Evolutionary conservation across 1,284 basidiomycete species (phyloP).

Genomic region (Ustilago hordei): DNA sequence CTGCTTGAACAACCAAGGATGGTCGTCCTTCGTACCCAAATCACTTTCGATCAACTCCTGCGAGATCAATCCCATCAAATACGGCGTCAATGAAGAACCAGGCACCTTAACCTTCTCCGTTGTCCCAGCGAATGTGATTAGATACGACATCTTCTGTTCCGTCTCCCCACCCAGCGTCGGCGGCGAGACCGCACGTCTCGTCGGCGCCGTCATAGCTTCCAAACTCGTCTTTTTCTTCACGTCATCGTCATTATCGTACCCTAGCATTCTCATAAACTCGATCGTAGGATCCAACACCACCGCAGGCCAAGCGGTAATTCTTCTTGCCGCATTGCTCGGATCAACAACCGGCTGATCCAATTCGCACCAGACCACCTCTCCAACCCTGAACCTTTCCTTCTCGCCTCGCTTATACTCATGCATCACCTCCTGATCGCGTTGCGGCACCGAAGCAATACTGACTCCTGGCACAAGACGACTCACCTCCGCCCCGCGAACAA

Average conservation of each 20-base stretch:
- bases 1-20: conserved; percentile 39
- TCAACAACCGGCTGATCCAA: conserved; percentile 44
- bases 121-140: conserved; percentile 46
- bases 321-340: conserved; percentile 10
- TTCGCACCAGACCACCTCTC: conserved; percentile 50
- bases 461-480: conserved; percentile 42
- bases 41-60: conserved; percentile 20
- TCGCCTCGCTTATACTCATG: conserved; percentile 35
- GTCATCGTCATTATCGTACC: conserved; percentile 11
- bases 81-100: conserved; percentile 35
- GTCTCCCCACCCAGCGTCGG: conserved; percentile 15
- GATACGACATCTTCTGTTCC: conserved; percentile 34
- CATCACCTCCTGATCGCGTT: conserved; percentile 46
- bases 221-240: conserved; percentile 24
- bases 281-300: conserved; percentile 33
- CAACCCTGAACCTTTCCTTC: conserved; percentile 50
- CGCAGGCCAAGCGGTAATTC: conserved; percentile 46
- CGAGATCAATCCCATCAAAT: conserved; percentile 31
- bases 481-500: conserved; percentile 38
- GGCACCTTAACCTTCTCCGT: conserved; percentile 39
- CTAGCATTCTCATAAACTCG: conserved; percentile 17
- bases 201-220: conserved; percentile 25
- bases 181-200: conserved; percentile 15
- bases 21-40: conserved; percentile 32
- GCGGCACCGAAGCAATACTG: conserved; percentile 36